Evolutionary conservation across 441 rosid genomes (phyloP).

Genomic region (Populus tomentosa): DNA sequence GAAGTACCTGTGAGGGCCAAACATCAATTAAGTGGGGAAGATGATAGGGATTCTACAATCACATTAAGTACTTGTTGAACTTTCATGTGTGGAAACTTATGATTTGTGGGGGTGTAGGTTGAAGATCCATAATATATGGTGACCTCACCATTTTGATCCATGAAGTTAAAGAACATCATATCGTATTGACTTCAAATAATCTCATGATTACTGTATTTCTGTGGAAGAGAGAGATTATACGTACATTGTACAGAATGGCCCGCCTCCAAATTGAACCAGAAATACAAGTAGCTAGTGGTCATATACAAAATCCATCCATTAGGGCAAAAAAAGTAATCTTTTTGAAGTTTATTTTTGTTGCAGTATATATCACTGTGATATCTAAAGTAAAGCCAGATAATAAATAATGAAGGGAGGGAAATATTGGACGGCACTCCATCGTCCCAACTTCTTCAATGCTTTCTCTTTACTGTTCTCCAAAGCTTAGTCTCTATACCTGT

Average conservation of each 20-base stretch:
- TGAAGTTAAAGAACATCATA: conserved; percentile 30
- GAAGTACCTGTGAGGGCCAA: conserved; percentile 4
- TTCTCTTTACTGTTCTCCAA: conserved; percentile 26
- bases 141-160: conserved; percentile 11
- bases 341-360: neutral
- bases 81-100: conserved; percentile 9
- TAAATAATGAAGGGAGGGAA: neutral
- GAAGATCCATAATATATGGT: conserved; percentile 7
- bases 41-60: conserved; percentile 13
- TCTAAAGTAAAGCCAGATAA: neutral
- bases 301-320: neutral
- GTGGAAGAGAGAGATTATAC: conserved; percentile 4
- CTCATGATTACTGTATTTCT: conserved; percentile 33
- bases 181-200: conserved; percentile 37
- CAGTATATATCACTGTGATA: neutral
- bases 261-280: conserved; percentile 5
- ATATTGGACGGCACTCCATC: conserved; percentile 24
- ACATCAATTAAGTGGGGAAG: conserved; percentile 13
- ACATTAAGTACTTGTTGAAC: conserved; percentile 12
- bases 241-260: conserved; percentile 14
- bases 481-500: conserved; percentile 20
- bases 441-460: conserved; percentile 21
- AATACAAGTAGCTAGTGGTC: neutral
- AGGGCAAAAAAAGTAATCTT: neutral
- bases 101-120: conserved; percentile 18